Base-by-base conservation (phyloP, 2,329 filamentous ascomycete species). In the Epicoccum nigrum region DNA sequence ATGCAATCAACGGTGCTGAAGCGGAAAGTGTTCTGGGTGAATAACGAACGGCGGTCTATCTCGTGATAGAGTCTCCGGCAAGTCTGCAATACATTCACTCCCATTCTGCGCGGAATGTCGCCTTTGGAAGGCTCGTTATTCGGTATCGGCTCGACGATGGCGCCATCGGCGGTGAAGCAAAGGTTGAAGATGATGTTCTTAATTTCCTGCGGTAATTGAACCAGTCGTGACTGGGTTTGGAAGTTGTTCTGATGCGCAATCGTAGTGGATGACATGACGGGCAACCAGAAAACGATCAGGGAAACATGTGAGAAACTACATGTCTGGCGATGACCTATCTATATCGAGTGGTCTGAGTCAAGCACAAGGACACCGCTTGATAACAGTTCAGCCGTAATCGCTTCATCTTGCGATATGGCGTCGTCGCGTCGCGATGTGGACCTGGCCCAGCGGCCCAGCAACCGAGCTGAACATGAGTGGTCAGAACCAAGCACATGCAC, bases 21-120 rank as follows among this genome's bases (percentile, higher is more conserved):
- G 32, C 64, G 59, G 55, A 76, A 75, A 9, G 54, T 63, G 52
- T 75, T 76, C 3, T 63, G 59, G 5, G 64, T 44, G 53, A 69
- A 73, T 1, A 75, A 52, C 9, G 63, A 54, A 15, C 63, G 61
- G 35, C 64, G 46, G 43, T 72, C 65, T 17, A 56, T 56, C 48
- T 75, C 72, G 45, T 62, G 59, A 47, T 74, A 68, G 19, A 72
- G 49, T 25, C 65, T 56, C 27, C 68, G 68, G 49, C 72, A 76
- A 13, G 71, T 74, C 31, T 65, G 70, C 7, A 75, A 59, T 12
- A 76, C 57, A n/a, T 61, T 53, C 4, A 64, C 44, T 8, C 65
- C 61, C n/a, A 69, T 56, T 13, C 32, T 51, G 25, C 21, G 38
- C 8, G 16, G n/a, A 8, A 34, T 34, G 7, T 23, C 17, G 34